Evolutionary conservation across 2,329 filamentous ascomycete genomes (phyloP), one percentile per base, ranked within the genome.

Genomic region (Aspergillus pseudonomiae): DNA sequence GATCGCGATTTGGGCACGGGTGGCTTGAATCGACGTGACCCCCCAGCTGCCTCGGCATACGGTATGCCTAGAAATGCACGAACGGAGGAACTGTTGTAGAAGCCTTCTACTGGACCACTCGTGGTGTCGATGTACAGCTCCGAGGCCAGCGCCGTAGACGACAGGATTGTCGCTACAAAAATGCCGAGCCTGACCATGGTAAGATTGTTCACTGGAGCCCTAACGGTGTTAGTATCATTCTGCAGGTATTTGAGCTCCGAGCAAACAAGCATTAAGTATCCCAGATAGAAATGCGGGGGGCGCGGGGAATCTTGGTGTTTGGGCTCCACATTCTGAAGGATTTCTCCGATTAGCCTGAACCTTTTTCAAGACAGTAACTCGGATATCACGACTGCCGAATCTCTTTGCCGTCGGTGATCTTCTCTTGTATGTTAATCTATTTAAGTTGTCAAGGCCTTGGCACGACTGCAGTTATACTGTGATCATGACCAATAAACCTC

Each of bases 1-100:
- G 79, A 76, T 9, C 75, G 65, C 2, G 45, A 30, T 34, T 61
- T 70, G 1, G 56, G 62, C 24, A 65, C 68, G 1, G 80, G 72
- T 2, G 73, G 76, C 9, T 74, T 73, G 59, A 83, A 84, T 19
- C 82, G 77, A 9, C 73, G 72, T n/a, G 80, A 71, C 0, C 78
- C 79, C 0, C 72, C 75, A 16, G 82, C 81, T 3, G 81, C 77
- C 3, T 79, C 68, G 0, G 79, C 82, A 58, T 83, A 84, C 0
- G 81, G 82, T 5, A 84, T 76, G 0, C 81, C 81, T 0, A 80
- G 70, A 66, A 83, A 84, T 19, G 64, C 66, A 11, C 70, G 60
- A 4, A 69, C 69, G 1, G 61, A 53, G 0, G 68, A 59, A 28
- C 66, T 57, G 34, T 68, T 69, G 50, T 69, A 68, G 55, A 64